Conservation (phyloP, 2,329 filamentous ascomycete genomes). For the Neonectria sp. region DNA sequence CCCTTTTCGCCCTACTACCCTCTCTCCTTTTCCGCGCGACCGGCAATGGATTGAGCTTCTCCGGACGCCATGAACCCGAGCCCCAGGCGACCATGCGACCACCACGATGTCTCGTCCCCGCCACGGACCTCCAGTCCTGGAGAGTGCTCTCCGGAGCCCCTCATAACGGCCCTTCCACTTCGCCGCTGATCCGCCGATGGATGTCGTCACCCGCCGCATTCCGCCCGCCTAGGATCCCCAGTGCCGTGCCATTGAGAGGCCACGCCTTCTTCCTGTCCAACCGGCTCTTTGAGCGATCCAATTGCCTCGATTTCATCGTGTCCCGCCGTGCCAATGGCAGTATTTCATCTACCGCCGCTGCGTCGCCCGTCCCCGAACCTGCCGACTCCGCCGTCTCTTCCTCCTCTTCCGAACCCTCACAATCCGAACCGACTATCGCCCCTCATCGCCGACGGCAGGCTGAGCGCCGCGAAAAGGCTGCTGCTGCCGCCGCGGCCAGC, state of each 20-base stretch:
- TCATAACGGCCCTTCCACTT: slow-evolving; percentile 23
- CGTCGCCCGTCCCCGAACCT: slow-evolving; percentile 33
- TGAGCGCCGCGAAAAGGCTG: slow-evolving; percentile 44
- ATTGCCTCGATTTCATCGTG: slow-evolving; percentile 55
- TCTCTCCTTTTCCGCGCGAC: slow-evolving; percentile 19
- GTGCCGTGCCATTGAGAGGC: slow-evolving; percentile 34
- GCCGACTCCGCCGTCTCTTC: slow-evolving; percentile 39
- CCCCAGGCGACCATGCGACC: slow-evolving; percentile 52
- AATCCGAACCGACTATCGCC: slow-evolving; percentile 44
- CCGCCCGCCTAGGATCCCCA: slow-evolving; percentile 43
- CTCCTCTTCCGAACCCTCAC: slow-evolving; percentile 39
- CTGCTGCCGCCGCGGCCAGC: slow-evolving; percentile 34
- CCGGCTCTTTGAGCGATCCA: slow-evolving; percentile 54
- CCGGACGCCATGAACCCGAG: slow-evolving; percentile 49
- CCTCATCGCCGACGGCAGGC: slow-evolving; percentile 56
- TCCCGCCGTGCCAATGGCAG: slow-evolving; percentile 46
- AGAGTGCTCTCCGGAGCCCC: slow-evolving; percentile 40
- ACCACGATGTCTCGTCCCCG: slow-evolving; percentile 50
- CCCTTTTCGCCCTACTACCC: slow-evolving; percentile 15
- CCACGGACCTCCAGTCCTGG: slow-evolving; percentile 46
- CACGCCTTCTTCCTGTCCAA: slow-evolving; percentile 56
- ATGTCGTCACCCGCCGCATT: slow-evolving; percentile 49
- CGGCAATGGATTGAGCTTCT: slow-evolving; percentile 48
- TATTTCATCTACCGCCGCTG: slow-evolving; percentile 47
- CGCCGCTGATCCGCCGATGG: slow-evolving; percentile 42